These are phyloP conservation scores for Schizonepeta tenuifolia DNA, from an alignment of 257 asterid species.

Conservation along the genomic window DNA sequence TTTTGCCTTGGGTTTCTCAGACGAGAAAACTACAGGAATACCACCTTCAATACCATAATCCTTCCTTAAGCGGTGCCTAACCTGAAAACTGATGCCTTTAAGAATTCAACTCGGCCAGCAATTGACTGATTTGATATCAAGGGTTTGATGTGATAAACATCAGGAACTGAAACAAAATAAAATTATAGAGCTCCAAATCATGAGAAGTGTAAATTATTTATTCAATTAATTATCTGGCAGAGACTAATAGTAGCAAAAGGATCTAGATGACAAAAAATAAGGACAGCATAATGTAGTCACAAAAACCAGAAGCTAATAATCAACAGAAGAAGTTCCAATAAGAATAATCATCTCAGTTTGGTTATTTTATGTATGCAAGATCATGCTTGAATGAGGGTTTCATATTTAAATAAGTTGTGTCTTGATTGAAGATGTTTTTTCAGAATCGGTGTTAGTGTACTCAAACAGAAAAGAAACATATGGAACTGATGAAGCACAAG, in stretches of 20 bases:
- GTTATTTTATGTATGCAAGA: neutral
- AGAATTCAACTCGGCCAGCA: conserved; percentile 39
- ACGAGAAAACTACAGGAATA: conserved; percentile 91
- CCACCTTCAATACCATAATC: conserved; percentile 94
- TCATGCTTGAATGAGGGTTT: conserved; percentile 6
- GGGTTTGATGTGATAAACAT: conserved; percentile 14
- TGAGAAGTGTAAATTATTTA: neutral
- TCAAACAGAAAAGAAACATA: neutral
- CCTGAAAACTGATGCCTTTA: conserved; percentile 53
- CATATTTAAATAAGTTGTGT: conserved; percentile 6
- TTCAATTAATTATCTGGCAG: neutral
- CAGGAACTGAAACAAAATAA: neutral
- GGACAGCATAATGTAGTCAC: conserved; percentile 21
- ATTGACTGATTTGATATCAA: conserved; percentile 26
- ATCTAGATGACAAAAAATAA: conserved; percentile 2
- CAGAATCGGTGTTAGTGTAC: neutral
- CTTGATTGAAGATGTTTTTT: neutral
- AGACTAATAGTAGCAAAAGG: conserved; percentile 7
- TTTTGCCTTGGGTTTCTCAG: conserved; percentile 94
- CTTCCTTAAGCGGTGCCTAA: conserved; percentile 83
- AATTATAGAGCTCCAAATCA: conserved; percentile 8
- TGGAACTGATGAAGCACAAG: conserved; percentile 15
- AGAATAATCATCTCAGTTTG: conserved; percentile 11
- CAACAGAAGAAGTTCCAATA: conserved; percentile 5
- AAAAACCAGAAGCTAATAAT: conserved; percentile 1